These are phyloP conservation scores for Mangifera indica DNA, from an alignment of 345 rosid species.

Conservation along the genomic window DNA sequence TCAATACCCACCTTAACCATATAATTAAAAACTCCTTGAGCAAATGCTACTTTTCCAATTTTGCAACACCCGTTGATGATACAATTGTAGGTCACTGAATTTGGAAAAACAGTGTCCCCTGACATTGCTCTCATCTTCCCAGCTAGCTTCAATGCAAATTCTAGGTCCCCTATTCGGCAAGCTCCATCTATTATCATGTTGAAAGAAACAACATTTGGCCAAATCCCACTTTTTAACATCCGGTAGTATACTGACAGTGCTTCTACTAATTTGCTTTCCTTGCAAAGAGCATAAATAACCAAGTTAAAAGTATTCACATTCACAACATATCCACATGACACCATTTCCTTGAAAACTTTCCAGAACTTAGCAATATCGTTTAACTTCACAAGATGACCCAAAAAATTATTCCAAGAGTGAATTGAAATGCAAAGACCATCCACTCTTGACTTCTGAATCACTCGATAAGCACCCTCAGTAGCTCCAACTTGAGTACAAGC, in stretches of 20 bases:
- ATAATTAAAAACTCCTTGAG: slow-evolving; percentile 35
- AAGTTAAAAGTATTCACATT: slow-evolving; percentile 64
- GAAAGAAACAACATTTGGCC: slow-evolving; percentile 71
- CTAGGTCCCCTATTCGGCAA: slow-evolving; percentile 43
- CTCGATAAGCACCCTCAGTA: slow-evolving; percentile 46
- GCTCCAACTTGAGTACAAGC: slow-evolving; percentile 54
- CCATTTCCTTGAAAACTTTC: slow-evolving; percentile 51
- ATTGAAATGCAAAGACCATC: slow-evolving; percentile 43
- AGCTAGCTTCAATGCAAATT: slow-evolving; percentile 38
- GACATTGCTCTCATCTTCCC: slow-evolving; percentile 56
- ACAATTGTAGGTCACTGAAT: slow-evolving; percentile 53
- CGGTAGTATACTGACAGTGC: slow-evolving; percentile 52
- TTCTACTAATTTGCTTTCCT: slow-evolving; percentile 41
- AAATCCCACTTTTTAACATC: slow-evolving; percentile 56
- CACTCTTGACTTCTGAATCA: slow-evolving; percentile 43
- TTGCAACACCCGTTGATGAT: slow-evolving; percentile 66
- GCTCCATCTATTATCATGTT: slow-evolving; percentile 71
- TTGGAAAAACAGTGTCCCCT: slow-evolving; percentile 37
- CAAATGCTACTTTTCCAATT: slow-evolving; percentile 49
- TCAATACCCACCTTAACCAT: slow-evolving; percentile 53
- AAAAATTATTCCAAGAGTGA: slow-evolving; percentile 68
- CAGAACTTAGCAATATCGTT: slow-evolving; percentile 54
- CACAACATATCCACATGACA: slow-evolving; percentile 49
- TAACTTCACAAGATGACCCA: slow-evolving; percentile 55
- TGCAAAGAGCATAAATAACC: slow-evolving; percentile 59